Evolutionary conservation across 1,139 yeast species (phyloP), one percentile per base, ranked within the genome.

Genomic region (Scheffersomyces titani): DNA sequence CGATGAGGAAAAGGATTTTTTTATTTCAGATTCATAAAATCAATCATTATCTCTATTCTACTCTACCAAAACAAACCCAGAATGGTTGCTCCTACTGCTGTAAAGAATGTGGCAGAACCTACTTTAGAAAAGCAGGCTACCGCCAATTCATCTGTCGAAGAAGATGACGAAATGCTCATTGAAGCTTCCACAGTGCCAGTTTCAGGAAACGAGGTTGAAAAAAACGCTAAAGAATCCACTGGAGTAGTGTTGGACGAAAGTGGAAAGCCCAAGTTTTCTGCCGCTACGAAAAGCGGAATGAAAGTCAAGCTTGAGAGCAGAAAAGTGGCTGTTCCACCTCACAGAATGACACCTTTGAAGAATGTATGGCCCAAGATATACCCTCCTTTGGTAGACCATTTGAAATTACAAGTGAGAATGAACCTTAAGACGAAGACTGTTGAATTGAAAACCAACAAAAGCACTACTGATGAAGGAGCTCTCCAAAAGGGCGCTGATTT

Each of bases 401-500:
- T 94, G 65, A 92, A 94, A 71, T 79, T 94, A 62, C 99, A 96
- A 75, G 98, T 94, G 55, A 86, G 98, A 75, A 94, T 96, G 98
- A 94, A 94, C 72, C 76, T 90, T 65, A 87, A 86, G 70, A 88
- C 92, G 24, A 90, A 85, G 66, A 88, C 96, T 13, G 97, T 94
- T 30, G 97, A 93, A 70, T 74, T 94, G 66, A 86, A 92, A 74
- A 93, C 98, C 2, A 81, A 84, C 61, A 87, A 88, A 60, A 81
- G 81, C 65, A 93, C 98, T 4, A 88, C 89, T 3, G 99, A 96
- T 67, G 89, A 90, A 22, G 96, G 97, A 52, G 98, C 99, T 3
- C 81, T 94, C 63, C 99, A 94, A 71, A 94, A 94, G 72, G 99
- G 98, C 58, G 97, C 97, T 22, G 99, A 94, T 75, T 94, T 94